Conservation (phyloP, 306 rosid species). For the Cucurbita moschata region DNA sequence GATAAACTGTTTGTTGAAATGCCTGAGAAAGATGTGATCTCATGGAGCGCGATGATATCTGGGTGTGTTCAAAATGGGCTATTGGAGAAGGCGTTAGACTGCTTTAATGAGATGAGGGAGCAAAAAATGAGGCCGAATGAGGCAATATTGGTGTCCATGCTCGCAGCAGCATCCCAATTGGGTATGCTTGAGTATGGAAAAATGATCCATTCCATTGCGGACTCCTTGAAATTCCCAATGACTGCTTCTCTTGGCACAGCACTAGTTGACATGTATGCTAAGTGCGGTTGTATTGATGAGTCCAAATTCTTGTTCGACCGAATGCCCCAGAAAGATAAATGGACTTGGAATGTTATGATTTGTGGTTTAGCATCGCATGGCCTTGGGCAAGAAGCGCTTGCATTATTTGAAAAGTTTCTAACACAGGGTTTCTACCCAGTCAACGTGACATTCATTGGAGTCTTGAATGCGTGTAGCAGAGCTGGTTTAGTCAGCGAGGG, state of each 20-base stretch:
- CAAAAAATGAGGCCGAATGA: slow-evolving; percentile 41
- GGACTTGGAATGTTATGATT: slow-evolving; percentile 75
- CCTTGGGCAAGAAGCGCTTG: slow-evolving; percentile 37
- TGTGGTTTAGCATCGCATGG: slow-evolving; percentile 70
- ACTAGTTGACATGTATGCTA: slow-evolving; percentile 71
- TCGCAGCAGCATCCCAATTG: slow-evolving; percentile 47
- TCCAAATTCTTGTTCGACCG: slow-evolving; percentile 34
- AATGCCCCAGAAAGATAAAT: slow-evolving; percentile 36
- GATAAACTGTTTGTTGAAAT: slow-evolving; percentile 55
- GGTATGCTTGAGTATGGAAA: slow-evolving; percentile 52
- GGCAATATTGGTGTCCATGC: slow-evolving; percentile 39
- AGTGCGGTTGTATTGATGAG: slow-evolving; percentile 62
- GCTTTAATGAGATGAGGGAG: slow-evolving; percentile 39
- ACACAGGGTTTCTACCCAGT: slow-evolving; percentile 39
- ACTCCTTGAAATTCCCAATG: slow-evolving; percentile 27
- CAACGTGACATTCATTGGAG: slow-evolving; percentile 53
- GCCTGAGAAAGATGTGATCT: slow-evolving; percentile 48
- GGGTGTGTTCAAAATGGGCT: slow-evolving; percentile 64
- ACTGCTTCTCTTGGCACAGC: slow-evolving; percentile 46
- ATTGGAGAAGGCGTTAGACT: slow-evolving; percentile 40
- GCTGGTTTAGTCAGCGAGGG: slow-evolving; percentile 59
- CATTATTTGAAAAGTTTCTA: slow-evolving; percentile 31
- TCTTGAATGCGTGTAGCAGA: slow-evolving; percentile 60
- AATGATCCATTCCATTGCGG: slow-evolving; percentile 37
- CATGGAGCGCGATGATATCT: slow-evolving; percentile 61